Conservation (phyloP, 768 basidiomycete species). For the Termitomyces titanicus region DNA sequence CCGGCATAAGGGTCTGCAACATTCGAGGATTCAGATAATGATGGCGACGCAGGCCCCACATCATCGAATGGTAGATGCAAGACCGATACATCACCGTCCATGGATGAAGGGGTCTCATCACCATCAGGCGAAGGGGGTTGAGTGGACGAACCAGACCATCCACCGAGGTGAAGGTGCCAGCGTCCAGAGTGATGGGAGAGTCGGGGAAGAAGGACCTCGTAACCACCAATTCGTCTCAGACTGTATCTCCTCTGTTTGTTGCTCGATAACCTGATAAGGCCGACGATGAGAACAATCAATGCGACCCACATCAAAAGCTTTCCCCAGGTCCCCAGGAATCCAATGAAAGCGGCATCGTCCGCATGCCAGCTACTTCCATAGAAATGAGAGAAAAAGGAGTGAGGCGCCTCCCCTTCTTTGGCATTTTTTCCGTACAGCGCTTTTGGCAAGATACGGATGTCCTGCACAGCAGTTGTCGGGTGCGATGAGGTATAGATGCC, state of each 20-base stretch:
- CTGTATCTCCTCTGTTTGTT: constrained; percentile 56
- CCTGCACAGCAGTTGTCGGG: constrained; percentile 58
- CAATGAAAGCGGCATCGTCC: constrained; percentile 96
- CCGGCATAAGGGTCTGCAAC: constrained; percentile 40
- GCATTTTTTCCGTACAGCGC: constrained; percentile 98
- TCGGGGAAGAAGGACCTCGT: constrained; percentile 77
- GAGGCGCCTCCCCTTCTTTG: constrained; percentile 72
- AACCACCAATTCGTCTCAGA: constrained; percentile 62
- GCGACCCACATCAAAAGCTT: constrained; percentile 87
- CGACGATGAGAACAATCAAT: constrained; percentile 64
- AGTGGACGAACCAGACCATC: constrained; percentile 45
- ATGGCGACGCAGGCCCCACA: constrained; percentile 48
- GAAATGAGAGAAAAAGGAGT: constrained; percentile 95
- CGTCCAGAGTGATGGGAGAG: constrained; percentile 67
- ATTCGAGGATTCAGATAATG: constrained; percentile 44
- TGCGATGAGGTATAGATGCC: constrained; percentile 78
- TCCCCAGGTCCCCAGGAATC: constrained; percentile 87
- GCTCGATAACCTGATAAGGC: constrained; percentile 56
- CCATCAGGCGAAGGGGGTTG: constrained; percentile 40
- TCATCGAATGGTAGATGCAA: constrained; percentile 61
- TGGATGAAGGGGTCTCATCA: constrained; percentile 33
- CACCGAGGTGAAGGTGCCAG: constrained; percentile 70
- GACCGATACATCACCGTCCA: constrained; percentile 50
- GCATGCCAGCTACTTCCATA: constrained; percentile 99
- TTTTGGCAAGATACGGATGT: constrained; percentile 91